Evolutionary conservation across 257 asterid genomes (phyloP), one percentile per base, ranked within the genome.

Genomic region (Gynochthodes officinalis): DNA sequence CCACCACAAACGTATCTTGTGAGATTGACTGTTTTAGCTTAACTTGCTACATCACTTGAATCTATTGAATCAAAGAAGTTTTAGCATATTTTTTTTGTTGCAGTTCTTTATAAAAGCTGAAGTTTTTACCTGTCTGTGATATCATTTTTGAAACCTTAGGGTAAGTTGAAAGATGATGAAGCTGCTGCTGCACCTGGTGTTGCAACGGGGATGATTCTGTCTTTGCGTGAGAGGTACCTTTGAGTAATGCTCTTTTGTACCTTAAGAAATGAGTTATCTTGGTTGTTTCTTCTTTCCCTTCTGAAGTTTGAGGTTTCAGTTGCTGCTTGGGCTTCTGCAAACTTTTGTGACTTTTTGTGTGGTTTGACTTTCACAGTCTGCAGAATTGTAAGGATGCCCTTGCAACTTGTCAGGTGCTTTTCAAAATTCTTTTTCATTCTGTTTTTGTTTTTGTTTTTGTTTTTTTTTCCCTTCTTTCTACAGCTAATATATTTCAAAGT

Each of bases 171-270:
- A 79, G 88, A 86, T 64, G 98, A 88, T 78, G 98, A 90, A 78
- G 32, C 25, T 63, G 68, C n/a, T n/a, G n/a, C 98, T 78, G 88
- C 98, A 40, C 97, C 97, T 23, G 97, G 98, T 61, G 91, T 80
- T 71, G 87, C 97, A 42, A 90, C 98, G 5, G 96, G 97, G 80
- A 92, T 88, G 90, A 92, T 92, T 75, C 84, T 90, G 83, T 87
- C 96, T 76, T 97, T 90, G 81, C 96, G 98, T 35, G 96, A 90
- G 85, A 92, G 96, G 98, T 92, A 67, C 40, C 0, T 72, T 58
- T 64, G 48, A 44, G n/a, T 25, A 18, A 35, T 40, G 27, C 9
- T 23, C 50, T 40, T 44, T 28, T 7, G 21, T 63, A 15, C 28
- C 16, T 54, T 32, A 11, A n/a, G 37, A n/a, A n/a, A n/a, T n/a